phyloP scores from a whole-genome alignment of 257 asterid species.

The Fraxinus anomala region DNA sequence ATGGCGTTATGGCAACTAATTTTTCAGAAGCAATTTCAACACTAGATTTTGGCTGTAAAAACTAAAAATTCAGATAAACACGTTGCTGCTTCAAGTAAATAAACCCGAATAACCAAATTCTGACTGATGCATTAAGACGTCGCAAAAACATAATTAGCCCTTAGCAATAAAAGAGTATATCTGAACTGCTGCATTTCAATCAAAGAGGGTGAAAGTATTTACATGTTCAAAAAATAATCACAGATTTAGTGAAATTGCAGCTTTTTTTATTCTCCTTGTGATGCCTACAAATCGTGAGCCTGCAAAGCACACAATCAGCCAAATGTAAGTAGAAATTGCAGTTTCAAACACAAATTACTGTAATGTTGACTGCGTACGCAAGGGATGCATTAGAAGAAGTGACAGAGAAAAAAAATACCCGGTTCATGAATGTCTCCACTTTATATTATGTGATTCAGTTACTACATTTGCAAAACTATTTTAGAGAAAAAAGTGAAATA shows the following conservation, averaged over 20 bases:
- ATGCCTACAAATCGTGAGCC: constrained; percentile 25
- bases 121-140: too few relatives aligned
- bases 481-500: background rate
- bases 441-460: background rate
- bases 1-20: too few relatives aligned
- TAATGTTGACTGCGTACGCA: background rate
- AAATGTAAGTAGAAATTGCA: background rate
- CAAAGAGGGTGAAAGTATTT: constrained; percentile 6
- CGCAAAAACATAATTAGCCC: background rate
- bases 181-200: background rate
- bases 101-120: background rate
- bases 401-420: background rate
- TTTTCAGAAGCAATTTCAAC: background rate
- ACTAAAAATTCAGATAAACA: too few relatives aligned
- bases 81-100: background rate
- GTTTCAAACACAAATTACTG: background rate
- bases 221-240: background rate
- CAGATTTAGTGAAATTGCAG: background rate
- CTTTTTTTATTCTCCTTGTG: background rate
- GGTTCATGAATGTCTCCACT: too few relatives aligned
- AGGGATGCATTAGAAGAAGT: background rate
- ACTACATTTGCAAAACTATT: background rate
- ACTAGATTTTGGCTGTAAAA: background rate
- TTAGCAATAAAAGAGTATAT: background rate
- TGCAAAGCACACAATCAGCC: constrained; percentile 23